A percentile compares a stretch with the other conserved stretches of the same genome.
Evolutionary conservation across 805 yeast species (phyloP).

Genomic region (Candida peoriensis): DNA sequence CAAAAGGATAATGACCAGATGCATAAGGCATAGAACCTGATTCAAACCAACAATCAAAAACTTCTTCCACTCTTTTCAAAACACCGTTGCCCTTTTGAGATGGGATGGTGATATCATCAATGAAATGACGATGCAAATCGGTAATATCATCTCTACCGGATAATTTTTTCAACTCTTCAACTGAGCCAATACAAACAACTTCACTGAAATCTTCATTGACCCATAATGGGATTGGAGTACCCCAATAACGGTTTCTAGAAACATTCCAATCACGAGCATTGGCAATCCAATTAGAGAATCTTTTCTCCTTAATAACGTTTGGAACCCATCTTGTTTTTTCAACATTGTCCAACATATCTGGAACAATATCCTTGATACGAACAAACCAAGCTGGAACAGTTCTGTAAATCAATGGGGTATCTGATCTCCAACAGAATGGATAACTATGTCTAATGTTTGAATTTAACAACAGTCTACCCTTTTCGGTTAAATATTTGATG

Average conservation of each 20-base stretch:
- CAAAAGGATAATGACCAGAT: slow-evolving; percentile 95
- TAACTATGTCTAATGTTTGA: slow-evolving; percentile 91
- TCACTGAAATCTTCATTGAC: slow-evolving; percentile 91
- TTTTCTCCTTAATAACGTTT: slow-evolving; percentile 78
- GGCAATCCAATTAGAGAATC: slow-evolving; percentile 97
- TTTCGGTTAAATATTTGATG: slow-evolving; percentile 74
- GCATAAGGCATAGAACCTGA: slow-evolving; percentile 99
- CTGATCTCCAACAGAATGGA: slow-evolving; percentile 99
- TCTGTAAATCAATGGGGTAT: slow-evolving; percentile 93
- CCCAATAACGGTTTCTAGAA: slow-evolving; percentile 99
- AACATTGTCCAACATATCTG: slow-evolving; percentile 83
- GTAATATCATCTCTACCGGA: slow-evolving; percentile 78
- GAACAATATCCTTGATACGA: slow-evolving; percentile 80
- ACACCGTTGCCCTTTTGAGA: slow-evolving; percentile 84
- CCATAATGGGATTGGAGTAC: slow-evolving; percentile 99
- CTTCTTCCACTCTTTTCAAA: slow-evolving; percentile 91
- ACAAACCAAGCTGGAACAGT: slow-evolving; percentile 99
- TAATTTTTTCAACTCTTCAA: slow-evolving; percentile 77
- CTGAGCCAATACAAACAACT: slow-evolving; percentile 88
- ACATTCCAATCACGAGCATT: slow-evolving; percentile 99
- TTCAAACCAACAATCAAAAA: slow-evolving; percentile 99
- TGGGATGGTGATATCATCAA: slow-evolving; percentile 91
- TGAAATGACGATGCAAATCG: slow-evolving; percentile 90
- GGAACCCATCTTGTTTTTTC: slow-evolving; percentile 96
- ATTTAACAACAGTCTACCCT: slow-evolving; percentile 68